Base-by-base conservation (phyloP, 2,329 filamentous ascomycete genomes). In the Microsporum ferrugineum region DNA sequence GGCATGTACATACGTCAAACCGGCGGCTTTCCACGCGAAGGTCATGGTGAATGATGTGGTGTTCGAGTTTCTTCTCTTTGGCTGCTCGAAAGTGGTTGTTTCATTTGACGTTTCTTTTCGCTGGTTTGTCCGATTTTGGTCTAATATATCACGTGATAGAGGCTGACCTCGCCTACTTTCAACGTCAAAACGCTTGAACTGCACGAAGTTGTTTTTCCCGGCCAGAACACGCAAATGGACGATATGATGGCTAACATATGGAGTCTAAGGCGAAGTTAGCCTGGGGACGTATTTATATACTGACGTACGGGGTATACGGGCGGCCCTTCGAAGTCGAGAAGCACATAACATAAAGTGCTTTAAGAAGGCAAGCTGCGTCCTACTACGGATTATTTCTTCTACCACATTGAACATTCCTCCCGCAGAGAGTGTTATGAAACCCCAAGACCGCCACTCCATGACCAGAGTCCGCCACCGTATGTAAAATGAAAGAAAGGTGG, bases 1-100 rank as follows among this genome's bases (percentile, higher is more conserved):
- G n/a, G 14, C 49, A 31, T 6, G 49, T 55, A 61, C 89, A 78
- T 88, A 96, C 91, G 87, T 95, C 76, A 97, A 83, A 79, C 94
- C 94, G 77, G 94, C 89, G 75, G 91, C 85, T 88, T 96, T 97
- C 94, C 92, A 99, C 76, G 91, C 89, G 82, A 91, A 92, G 80
- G 88, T 83, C 94, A 97, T 99, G 67, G 66, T 68, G 65, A 63
- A 63, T 33, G 27, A 14, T 53, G 49, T 31, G 27, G 12, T 53
- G 14, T 5, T 53, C 10, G 49, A 53, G 12, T 27, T n/a, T 27
- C 27, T 31, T n/a, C 27, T 33, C 49, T 23, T 53, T 31, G 43
- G 4, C 49, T 53, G 29, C 49, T 53, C 17, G 49, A 8, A 53
- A 29, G 49, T 53, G 49, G 49, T 53, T 53, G 31, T 33, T 51